These are phyloP conservation scores for Tulasnella sp. DNA, from an alignment of 768 basidiomycete genomes.

Conservation along the genomic window DNA sequence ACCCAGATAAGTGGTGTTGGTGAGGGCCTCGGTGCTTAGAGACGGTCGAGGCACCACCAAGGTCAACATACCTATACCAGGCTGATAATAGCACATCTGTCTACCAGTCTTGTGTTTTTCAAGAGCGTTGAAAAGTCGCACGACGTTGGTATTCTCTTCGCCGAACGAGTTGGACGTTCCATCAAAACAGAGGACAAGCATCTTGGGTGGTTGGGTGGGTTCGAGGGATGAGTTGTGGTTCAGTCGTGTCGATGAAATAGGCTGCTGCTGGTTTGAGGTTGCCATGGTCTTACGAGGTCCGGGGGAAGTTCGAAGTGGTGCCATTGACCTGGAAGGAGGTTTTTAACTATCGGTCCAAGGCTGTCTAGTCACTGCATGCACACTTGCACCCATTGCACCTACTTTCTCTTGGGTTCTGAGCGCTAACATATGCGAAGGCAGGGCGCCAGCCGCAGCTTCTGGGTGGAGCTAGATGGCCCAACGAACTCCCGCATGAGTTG, in stretches of 20 bases:
- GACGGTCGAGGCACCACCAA: neutral
- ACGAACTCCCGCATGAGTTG: neutral
- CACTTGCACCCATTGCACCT: neutral
- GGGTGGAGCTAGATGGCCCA: neutral
- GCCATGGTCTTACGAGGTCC: neutral
- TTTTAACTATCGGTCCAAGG: neutral
- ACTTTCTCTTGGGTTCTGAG: neutral
- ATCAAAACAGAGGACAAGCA: conserved; percentile 35
- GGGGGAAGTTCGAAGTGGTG: neutral
- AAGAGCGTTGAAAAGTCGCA: conserved; percentile 39
- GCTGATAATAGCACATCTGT: conserved; percentile 80
- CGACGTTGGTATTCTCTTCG: conserved; percentile 58
- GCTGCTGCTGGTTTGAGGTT: neutral
- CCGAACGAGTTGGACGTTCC: conserved; percentile 32
- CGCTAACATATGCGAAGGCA: neutral
- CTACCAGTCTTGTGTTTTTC: conserved; percentile 53
- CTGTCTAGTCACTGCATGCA: neutral
- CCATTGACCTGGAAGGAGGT: neutral
- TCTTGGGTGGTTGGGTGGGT: neutral
- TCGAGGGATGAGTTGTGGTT: neutral
- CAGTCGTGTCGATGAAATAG: neutral
- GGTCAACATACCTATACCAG: conserved; percentile 15
- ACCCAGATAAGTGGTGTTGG: neutral
- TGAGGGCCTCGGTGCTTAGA: conserved; percentile 54
- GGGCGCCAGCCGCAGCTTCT: neutral